Percentiles rank a stretch among this genome's conserved stretches.
Conservation (phyloP, 371 early-diverging fungal genomes). For the Pancytospora epiphaga region DNA sequence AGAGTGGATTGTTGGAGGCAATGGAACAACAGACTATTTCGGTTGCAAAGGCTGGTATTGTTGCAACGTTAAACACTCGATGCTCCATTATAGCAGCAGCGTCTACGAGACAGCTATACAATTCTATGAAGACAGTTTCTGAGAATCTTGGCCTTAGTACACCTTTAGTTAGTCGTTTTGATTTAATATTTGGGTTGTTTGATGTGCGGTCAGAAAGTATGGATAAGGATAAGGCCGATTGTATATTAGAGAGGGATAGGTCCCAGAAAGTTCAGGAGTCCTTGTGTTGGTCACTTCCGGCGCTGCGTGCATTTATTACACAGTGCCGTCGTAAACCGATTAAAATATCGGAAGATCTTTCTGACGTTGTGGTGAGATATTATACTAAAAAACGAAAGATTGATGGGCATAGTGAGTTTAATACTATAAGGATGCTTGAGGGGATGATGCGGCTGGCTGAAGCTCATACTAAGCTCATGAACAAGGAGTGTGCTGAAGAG, state of each 20-base stretch:
- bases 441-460: constrained; percentile 57
- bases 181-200: constrained; percentile 57
- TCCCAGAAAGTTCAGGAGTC: constrained; percentile 18
- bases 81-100: constrained; percentile 58
- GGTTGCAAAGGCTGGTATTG: constrained; percentile 60
- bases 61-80: constrained; percentile 53
- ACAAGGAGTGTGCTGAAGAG: constrained; percentile 8
- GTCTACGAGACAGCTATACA: constrained; percentile 31
- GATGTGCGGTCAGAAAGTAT: constrained; percentile 7
- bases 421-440: constrained; percentile 59
- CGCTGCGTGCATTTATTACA: constrained; percentile 27
- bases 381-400: constrained; percentile 46
- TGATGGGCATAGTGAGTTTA: constrained; percentile 41
- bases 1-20: constrained; percentile 58
- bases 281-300: constrained; percentile 11
- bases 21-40: constrained; percentile 62
- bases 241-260: constrained; percentile 19
- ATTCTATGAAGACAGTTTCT: constrained; percentile 43
- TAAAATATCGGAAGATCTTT: constrained; percentile 19
- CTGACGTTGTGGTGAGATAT: constrained; percentile 44
- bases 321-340: constrained; percentile 29
- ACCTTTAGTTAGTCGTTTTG: constrained; percentile 59
- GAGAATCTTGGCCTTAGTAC: constrained; percentile 53
- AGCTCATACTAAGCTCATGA: constrained; percentile 52
- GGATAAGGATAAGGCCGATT: constrained; percentile 28